Percentiles rank a stretch among this genome's conserved stretches.
These are phyloP conservation scores for Thraustochytrium striatum DNA, from an alignment of 352 stramenopile species.

Conservation along the genomic window DNA sequence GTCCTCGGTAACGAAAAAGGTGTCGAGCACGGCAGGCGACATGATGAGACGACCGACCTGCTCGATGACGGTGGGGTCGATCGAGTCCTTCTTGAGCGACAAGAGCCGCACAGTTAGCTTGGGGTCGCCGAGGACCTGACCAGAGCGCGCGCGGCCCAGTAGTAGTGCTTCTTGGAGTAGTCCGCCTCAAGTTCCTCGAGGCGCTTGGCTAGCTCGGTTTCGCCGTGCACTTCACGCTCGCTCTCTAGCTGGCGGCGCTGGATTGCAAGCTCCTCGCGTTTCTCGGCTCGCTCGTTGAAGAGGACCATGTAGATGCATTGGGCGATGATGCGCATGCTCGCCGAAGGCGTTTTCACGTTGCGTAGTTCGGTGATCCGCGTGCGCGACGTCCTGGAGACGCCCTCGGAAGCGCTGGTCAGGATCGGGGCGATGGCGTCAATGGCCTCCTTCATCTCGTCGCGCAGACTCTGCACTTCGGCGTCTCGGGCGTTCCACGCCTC, in stretches of 20 bases:
- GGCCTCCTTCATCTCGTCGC: neutral
- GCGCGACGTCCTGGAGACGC: neutral
- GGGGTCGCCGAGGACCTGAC: neutral
- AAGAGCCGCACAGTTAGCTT: neutral
- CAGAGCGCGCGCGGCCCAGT: neutral
- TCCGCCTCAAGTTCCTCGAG: neutral
- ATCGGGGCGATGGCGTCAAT: neutral
- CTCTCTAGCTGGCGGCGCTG: neutral
- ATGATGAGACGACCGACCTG: neutral
- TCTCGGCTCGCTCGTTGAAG: neutral
- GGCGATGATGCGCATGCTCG: neutral
- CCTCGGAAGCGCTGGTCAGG: neutral
- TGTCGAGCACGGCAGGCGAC: neutral
- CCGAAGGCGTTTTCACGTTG: neutral
- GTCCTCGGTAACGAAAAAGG: neutral
- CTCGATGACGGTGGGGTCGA: neutral
- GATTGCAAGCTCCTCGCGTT: neutral
- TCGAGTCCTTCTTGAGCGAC: neutral
- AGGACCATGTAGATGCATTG: neutral
- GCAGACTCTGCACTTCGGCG: neutral
- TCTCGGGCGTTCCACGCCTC: neutral
- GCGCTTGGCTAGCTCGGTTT: neutral
- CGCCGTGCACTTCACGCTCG: neutral
- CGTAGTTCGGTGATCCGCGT: neutral
- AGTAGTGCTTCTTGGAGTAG: neutral